phyloP scores from a whole-genome alignment of 768 basidiomycete species.

The Lyophyllum semitale region DNA sequence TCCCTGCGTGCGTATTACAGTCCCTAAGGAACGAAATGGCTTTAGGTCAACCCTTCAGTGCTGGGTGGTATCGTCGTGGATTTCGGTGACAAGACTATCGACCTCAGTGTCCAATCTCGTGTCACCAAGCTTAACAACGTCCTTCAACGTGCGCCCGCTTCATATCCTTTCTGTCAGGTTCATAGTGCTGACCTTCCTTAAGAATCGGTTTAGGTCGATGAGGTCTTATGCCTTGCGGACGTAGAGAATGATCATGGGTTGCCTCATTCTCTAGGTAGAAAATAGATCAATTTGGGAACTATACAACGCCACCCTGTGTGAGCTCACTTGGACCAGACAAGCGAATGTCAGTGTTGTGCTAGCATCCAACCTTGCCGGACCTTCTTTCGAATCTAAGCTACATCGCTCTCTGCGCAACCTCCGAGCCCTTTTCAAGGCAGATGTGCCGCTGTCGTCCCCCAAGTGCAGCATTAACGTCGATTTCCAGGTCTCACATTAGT shows the following conservation, averaged over 20 bases:
- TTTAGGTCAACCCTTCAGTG: slow-evolving; percentile 86
- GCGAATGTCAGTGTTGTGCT: neutral
- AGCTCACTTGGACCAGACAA: slow-evolving; percentile 1
- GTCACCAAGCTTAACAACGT: slow-evolving; percentile 94
- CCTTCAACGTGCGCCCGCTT: slow-evolving; percentile 68
- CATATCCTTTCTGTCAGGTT: neutral
- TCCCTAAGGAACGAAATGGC: slow-evolving; percentile 6
- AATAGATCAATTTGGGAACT: slow-evolving; percentile 16
- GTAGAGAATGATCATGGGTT: slow-evolving; percentile 3
- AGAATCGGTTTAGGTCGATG: slow-evolving; percentile 41
- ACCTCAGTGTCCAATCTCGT: slow-evolving; percentile 90
- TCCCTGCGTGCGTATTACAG: neutral
- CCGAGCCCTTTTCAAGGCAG: neutral
- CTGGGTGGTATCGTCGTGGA: slow-evolving; percentile 94
- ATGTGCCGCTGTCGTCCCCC: too few relatives aligned
- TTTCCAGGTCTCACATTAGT: neutral
- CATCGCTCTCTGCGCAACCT: neutral
- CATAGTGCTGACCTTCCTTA: neutral
- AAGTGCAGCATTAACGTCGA: neutral
- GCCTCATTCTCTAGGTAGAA: slow-evolving; percentile 14
- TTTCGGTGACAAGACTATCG: slow-evolving; percentile 98
- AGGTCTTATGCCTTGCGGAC: slow-evolving; percentile 1
- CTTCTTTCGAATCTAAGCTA: neutral
- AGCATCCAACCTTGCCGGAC: neutral
- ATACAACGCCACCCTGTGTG: neutral